Conservation (phyloP, 2,329 filamentous ascomycete genomes). For the Nigrospora oryzae region DNA sequence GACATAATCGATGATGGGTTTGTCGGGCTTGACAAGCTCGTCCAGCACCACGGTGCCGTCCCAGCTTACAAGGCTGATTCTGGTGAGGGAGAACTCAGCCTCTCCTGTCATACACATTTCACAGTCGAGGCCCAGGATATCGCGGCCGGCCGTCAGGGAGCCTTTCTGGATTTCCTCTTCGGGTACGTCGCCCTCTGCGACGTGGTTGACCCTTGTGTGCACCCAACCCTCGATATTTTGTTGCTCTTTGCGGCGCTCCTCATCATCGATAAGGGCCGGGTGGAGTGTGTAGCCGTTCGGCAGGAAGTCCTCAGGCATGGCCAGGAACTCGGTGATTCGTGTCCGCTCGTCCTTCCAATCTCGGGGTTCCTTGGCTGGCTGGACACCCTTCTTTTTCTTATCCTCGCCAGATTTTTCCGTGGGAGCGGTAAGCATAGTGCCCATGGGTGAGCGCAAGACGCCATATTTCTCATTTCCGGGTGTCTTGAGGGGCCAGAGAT, state of each 20-base stretch:
- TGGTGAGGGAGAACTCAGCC: slow-evolving; percentile 73
- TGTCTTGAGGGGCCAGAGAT: slow-evolving; percentile 82
- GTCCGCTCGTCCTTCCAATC: slow-evolving; percentile 69
- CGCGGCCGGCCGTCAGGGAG: slow-evolving; percentile 74
- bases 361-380: slow-evolving; percentile 53
- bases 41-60: slow-evolving; percentile 75
- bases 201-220: slow-evolving; percentile 59
- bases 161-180: slow-evolving; percentile 68
- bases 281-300: slow-evolving; percentile 83
- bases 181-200: slow-evolving; percentile 60
- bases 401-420: slow-evolving; percentile 62
- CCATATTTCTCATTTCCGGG: slow-evolving; percentile 76
- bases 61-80: slow-evolving; percentile 84
- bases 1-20: slow-evolving; percentile 86
- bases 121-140: slow-evolving; percentile 79
- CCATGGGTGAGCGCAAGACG: slow-evolving; percentile 79
- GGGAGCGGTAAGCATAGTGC: slow-evolving; percentile 72
- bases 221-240: slow-evolving; percentile 68
- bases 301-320: slow-evolving; percentile 61
- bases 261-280: slow-evolving; percentile 59
- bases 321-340: slow-evolving; percentile 72
- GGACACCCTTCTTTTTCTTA: slow-evolving; percentile 49
- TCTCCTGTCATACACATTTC: slow-evolving; percentile 93
- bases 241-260: slow-evolving; percentile 44
- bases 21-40: slow-evolving; percentile 82